These are phyloP conservation scores for Mycena galericulata DNA, from an alignment of 768 basidiomycete species.

Conservation along the genomic window DNA sequence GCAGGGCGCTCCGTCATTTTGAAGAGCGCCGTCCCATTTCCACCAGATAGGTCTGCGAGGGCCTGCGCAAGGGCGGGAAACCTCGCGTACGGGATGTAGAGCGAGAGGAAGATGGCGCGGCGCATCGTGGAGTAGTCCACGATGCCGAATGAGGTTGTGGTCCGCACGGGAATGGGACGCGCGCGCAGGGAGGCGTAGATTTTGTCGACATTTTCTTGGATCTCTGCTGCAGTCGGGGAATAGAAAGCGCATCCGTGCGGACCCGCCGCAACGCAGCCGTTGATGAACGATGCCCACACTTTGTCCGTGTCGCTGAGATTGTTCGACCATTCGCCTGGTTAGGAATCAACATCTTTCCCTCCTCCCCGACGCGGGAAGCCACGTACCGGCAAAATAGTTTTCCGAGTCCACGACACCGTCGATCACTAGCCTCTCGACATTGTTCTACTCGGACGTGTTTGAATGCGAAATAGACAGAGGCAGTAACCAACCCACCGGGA, in stretches of 20 bases:
- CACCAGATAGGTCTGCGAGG: slow-evolving; percentile 49
- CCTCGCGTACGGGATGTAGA: slow-evolving; percentile 50
- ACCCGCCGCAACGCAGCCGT: slow-evolving; percentile 52
- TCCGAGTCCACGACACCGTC: slow-evolving; percentile 32
- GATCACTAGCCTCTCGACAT: slow-evolving; percentile 28
- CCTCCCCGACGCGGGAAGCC: background rate
- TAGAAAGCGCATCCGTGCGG: slow-evolving; percentile 52
- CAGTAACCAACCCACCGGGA: slow-evolving; percentile 16
- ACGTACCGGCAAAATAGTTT: slow-evolving; percentile 26
- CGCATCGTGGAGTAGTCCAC: slow-evolving; percentile 51
- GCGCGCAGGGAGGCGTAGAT: slow-evolving; percentile 47
- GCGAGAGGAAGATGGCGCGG: slow-evolving; percentile 43
- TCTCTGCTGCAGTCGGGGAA: slow-evolving; percentile 47
- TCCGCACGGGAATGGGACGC: slow-evolving; percentile 48
- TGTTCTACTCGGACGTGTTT: slow-evolving; percentile 1
- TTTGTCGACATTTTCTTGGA: slow-evolving; percentile 49
- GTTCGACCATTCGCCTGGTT: slow-evolving; percentile 21
- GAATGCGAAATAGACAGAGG: background rate
- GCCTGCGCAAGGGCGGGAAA: slow-evolving; percentile 51
- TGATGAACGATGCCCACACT: slow-evolving; percentile 49
- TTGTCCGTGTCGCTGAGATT: slow-evolving; percentile 48
- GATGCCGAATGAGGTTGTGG: slow-evolving; percentile 38
- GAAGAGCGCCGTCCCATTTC: slow-evolving; percentile 46
- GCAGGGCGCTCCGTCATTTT: slow-evolving; percentile 23
- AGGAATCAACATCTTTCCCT: background rate